Base-by-base conservation (phyloP, 106 monocot species). In the Apostasia ramifera region DNA sequence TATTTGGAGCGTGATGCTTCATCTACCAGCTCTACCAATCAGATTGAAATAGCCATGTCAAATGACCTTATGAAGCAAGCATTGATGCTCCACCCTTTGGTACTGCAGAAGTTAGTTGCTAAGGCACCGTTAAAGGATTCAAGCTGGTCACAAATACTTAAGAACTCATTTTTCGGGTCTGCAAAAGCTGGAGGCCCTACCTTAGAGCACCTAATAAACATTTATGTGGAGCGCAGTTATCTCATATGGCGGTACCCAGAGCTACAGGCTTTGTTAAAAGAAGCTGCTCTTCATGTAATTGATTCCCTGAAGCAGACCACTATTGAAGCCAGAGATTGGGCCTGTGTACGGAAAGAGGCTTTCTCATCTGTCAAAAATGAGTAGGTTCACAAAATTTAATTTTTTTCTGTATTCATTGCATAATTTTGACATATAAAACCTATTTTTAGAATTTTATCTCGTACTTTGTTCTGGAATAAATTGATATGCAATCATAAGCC, bases 31-130 rank as follows among this genome's bases (percentile, higher is more conserved):
- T 61, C 41, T 37, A 14, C 8, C 40, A 41, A 9, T 10, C 14
- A 75, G 70, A 55, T 56, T 44, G 93, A 93, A 40, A 99, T 84
- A 60, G 71, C 93, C 6, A 71, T 79, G 12, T 79, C 98, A 40
- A 61, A 41, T 59, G 93, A 93, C 80, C 86, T 93, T 59, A 93
- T 93, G 98, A 99, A 88, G 63, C 98, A 93, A 74, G 98, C 98
- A 1, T 81, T 99, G 68, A 85, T 99, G 93, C 87, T 99, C 73
- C 98, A 99, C 50, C 98, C 98, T 46, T 58, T 79, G n/a, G 93
- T 99, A 61, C 80, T 99, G 37, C 81, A 86, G 53, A 99, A 88
- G 63, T 71, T 93, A 66, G 93, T 99, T 65, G 78, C 58, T 1
- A 99, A 93, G 81, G 85, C 93, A 56, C 90, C 98, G 71, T 59